Conservation (phyloP, 1,139 yeast species). For the Debaryomyces psychrophilus region DNA sequence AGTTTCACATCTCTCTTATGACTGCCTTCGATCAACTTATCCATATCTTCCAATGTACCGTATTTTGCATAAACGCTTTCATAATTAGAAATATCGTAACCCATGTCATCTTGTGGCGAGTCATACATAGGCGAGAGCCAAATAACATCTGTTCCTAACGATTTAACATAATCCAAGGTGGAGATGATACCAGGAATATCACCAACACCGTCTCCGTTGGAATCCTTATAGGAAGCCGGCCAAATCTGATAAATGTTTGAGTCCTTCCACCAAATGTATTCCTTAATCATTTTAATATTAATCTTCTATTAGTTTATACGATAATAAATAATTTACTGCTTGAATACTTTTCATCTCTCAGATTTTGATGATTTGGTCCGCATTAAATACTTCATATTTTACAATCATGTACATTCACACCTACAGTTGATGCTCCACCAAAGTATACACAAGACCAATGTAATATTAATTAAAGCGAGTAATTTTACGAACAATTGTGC, state of each 20-base stretch:
- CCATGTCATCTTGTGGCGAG: slow-evolving; percentile 66
- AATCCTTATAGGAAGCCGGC: slow-evolving; percentile 61
- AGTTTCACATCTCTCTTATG: slow-evolving; percentile 55
- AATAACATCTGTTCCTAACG: slow-evolving; percentile 54
- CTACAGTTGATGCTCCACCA: background rate
- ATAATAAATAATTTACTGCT: background rate
- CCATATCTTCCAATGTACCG: slow-evolving; percentile 58
- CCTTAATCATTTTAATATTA: slow-evolving; percentile 16
- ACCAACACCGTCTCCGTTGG: slow-evolving; percentile 61
- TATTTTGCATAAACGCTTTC: slow-evolving; percentile 52
- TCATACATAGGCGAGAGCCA: slow-evolving; percentile 65
- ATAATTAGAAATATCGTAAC: slow-evolving; percentile 61
- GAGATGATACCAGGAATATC: slow-evolving; percentile 57
- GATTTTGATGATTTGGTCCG: background rate
- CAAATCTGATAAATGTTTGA: slow-evolving; percentile 59
- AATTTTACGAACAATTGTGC: slow-evolving; percentile 9
- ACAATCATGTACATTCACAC: background rate
- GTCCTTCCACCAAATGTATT: slow-evolving; percentile 57
- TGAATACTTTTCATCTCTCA: background rate
- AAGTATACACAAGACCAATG: background rate
- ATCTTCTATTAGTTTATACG: background rate
- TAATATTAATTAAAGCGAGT: slow-evolving; percentile 2
- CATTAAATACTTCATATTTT: background rate
- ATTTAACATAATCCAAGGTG: slow-evolving; percentile 54
- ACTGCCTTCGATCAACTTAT: slow-evolving; percentile 47